Evolutionary conservation across 805 yeast genomes (phyloP).

Genomic region (Metschnikowia similis): DNA sequence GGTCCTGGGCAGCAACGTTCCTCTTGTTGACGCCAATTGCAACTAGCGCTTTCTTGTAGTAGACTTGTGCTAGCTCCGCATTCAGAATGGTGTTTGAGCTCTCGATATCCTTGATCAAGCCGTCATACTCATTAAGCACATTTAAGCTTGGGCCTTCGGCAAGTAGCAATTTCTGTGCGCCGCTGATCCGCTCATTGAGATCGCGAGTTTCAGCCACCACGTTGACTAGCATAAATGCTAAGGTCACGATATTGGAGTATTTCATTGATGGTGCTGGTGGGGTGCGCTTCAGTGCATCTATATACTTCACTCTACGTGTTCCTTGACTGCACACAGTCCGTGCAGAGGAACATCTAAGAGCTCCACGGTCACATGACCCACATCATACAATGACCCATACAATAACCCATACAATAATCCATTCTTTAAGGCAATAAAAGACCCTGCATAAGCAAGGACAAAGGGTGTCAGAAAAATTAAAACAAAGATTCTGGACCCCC

Average conservation of each 20-base stretch:
- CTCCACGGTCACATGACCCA: background rate
- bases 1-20: conserved; percentile 47
- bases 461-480: no score
- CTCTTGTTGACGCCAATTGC: conserved; percentile 56
- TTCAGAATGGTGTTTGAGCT: background rate
- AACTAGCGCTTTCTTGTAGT: conserved; percentile 58
- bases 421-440: no score
- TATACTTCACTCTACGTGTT: background rate
- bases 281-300: background rate
- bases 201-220: background rate
- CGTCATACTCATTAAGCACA: conserved; percentile 15
- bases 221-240: background rate
- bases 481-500: no score
- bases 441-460: no score
- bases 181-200: conserved; percentile 6
- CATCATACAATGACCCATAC: no score
- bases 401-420: no score
- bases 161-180: conserved; percentile 15
- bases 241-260: background rate
- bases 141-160: conserved; percentile 12
- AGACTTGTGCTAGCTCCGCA: conserved; percentile 33
- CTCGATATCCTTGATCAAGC: conserved; percentile 10
- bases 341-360: background rate
- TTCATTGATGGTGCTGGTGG: background rate
- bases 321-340: background rate